Evolutionary conservation across 352 stramenopile species (phyloP).

Genomic region (Phytophthora nicotianae): DNA sequence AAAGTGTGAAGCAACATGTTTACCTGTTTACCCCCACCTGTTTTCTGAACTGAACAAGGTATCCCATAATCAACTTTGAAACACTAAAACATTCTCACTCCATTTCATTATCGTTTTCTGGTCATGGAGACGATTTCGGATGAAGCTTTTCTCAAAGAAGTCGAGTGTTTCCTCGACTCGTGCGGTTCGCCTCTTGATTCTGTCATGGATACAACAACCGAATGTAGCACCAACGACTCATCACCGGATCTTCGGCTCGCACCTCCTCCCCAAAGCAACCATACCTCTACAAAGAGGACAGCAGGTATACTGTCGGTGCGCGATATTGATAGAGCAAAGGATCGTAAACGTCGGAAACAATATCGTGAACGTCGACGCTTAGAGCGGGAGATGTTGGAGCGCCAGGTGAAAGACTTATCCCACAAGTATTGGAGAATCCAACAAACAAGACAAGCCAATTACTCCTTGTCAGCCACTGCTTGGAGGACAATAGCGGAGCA

Average conservation of each 20-base stretch:
- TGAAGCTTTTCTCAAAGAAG: not conserved
- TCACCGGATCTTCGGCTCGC: not conserved
- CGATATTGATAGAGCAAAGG: not conserved
- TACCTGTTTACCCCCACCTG: not conserved
- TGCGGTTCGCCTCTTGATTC: not conserved
- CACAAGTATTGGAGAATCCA: not conserved
- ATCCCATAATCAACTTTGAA: not conserved
- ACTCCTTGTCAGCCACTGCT: not conserved
- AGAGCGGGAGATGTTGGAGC: not conserved
- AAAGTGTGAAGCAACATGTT: too few relatives aligned
- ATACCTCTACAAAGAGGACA: too few relatives aligned
- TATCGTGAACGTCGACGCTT: not conserved
- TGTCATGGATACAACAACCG: not conserved
- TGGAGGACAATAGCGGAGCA: not conserved
- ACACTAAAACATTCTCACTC: not conserved
- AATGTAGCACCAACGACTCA: not conserved
- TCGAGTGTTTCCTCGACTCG: not conserved
- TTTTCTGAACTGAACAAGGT: not conserved
- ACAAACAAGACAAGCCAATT: not conserved
- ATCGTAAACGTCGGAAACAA: not conserved
- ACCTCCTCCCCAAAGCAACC: not conserved
- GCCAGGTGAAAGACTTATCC: not conserved
- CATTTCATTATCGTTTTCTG: not conserved
- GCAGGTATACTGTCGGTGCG: not conserved
- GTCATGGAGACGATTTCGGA: not conserved